Conservation (phyloP, 78 protist species). For the Dictyostelium purpureum region DNA sequence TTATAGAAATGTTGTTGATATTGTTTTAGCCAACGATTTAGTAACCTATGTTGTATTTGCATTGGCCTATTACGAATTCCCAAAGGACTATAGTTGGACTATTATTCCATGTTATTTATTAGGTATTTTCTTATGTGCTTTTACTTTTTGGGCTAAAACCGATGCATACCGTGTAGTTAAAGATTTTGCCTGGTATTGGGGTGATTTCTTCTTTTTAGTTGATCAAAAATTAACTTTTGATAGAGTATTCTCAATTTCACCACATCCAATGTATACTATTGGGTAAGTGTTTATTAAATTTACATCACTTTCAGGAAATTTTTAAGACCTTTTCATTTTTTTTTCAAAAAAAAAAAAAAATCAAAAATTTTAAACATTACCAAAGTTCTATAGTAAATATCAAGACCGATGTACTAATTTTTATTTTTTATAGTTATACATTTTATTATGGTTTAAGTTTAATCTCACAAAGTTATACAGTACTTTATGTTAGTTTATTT, state of each 20-base stretch:
- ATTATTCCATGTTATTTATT: slow-evolving; percentile 67
- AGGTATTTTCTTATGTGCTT: slow-evolving; percentile 74
- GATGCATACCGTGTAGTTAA: slow-evolving; percentile 93
- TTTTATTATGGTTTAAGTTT: slow-evolving; percentile 88
- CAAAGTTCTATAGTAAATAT: not conserved
- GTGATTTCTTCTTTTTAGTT: slow-evolving; percentile 93
- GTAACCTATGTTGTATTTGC: slow-evolving; percentile 66
- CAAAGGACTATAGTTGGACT: slow-evolving; percentile 14
- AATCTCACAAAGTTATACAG: slow-evolving; percentile 86
- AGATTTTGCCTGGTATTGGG: slow-evolving; percentile 96
- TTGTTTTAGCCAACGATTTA: slow-evolving; percentile 86
- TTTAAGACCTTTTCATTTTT: no score
- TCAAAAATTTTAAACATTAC: not conserved
- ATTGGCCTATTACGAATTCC: slow-evolving; percentile 20
- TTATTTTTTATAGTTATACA: slow-evolving; percentile 31
- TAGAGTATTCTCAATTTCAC: slow-evolving; percentile 92
- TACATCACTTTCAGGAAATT: no score
- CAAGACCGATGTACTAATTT: not conserved
- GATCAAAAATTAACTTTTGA: slow-evolving; percentile 86
- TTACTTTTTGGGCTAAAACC: slow-evolving; percentile 88
- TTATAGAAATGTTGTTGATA: slow-evolving; percentile 88
- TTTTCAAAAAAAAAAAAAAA: not conserved
- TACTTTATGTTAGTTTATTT: slow-evolving; percentile 82
- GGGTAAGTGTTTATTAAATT: slow-evolving; percentile 83
- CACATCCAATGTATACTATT: slow-evolving; percentile 95